Conservation (phyloP, 2,329 filamentous ascomycete genomes). For the Elsinoe australis region DNA sequence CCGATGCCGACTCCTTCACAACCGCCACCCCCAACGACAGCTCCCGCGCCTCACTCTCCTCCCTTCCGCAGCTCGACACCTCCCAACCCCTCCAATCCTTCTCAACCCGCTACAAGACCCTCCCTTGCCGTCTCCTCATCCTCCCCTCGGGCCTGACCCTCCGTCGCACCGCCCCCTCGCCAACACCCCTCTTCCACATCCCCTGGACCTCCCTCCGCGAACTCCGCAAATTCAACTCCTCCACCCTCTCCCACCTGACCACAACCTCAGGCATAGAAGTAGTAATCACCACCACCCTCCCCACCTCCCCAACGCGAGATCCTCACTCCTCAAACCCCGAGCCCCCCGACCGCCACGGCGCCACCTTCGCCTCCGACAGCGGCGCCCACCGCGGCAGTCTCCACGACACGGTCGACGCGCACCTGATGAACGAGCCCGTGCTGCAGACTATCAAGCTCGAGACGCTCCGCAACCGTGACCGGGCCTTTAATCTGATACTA, state of each 20-base stretch:
- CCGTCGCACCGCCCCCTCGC: neutral
- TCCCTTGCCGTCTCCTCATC: conserved; percentile 3
- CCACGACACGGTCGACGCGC: conserved; percentile 6
- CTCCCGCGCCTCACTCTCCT: neutral
- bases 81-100: conserved; percentile 7
- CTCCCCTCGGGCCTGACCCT: conserved; percentile 6
- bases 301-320: neutral
- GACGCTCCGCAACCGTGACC: conserved; percentile 29
- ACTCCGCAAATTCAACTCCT: conserved; percentile 6
- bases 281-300: neutral
- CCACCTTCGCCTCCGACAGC: neutral
- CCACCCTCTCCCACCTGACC: conserved; percentile 1
- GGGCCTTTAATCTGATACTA: conserved; percentile 33
- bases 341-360: neutral
- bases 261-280: conserved; percentile 18
- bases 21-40: neutral
- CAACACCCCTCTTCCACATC: neutral
- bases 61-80: neutral
- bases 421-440: neutral
- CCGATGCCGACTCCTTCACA: neutral
- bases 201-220: conserved; percentile 8
- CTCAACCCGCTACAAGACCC: conserved; percentile 3
- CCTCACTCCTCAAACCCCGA: neutral
- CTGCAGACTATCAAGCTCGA: conserved; percentile 20
- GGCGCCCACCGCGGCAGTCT: neutral